Evolutionary conservation across 1,139 yeast genomes (phyloP).

Genomic region (Sugiyamaella japonica): DNA sequence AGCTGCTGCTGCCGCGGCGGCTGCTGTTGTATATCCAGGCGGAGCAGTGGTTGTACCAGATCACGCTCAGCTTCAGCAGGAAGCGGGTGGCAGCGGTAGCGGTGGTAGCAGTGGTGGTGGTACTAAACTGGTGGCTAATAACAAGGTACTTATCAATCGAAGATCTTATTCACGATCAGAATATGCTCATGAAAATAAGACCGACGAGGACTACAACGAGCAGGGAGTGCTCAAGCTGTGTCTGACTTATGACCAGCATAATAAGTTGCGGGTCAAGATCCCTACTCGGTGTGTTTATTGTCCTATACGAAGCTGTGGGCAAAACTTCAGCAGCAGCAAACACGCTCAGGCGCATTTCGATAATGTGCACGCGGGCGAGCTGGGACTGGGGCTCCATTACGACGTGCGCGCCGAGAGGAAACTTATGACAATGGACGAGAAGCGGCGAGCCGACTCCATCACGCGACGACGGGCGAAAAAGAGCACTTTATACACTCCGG

Average conservation of each 20-base stretch:
- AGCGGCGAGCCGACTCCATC: conserved; percentile 13
- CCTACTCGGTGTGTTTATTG: conserved; percentile 17
- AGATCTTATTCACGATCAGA: conserved; percentile 14
- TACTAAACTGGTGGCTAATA: conserved; percentile 4
- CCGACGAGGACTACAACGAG: conserved; percentile 9
- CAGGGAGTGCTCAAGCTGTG: conserved; percentile 12
- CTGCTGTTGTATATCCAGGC: conserved; percentile 10
- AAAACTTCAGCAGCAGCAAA: conserved; percentile 7
- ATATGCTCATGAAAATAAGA: conserved; percentile 11
- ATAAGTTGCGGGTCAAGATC: conserved; percentile 14
- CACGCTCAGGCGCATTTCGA: conserved; percentile 10
- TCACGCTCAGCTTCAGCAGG: background rate
- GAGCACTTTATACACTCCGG: conserved; percentile 10
- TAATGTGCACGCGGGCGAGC: conserved; percentile 6
- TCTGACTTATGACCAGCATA: conserved; percentile 12
- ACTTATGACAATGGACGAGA: conserved; percentile 13
- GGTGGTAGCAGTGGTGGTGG: too few species aligned
- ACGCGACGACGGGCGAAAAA: conserved; percentile 13
- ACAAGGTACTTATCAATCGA: conserved; percentile 7
- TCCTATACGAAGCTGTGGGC: conserved; percentile 11
- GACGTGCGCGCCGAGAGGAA: conserved; percentile 12
- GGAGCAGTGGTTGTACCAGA: conserved; percentile 3
- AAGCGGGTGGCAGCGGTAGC: too few species aligned
- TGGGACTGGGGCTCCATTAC: conserved; percentile 14
- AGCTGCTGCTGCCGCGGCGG: conserved; percentile 13